phyloP scores from a whole-genome alignment of 1,284 basidiomycete species.

The Lentinula novae-zelandiae region DNA sequence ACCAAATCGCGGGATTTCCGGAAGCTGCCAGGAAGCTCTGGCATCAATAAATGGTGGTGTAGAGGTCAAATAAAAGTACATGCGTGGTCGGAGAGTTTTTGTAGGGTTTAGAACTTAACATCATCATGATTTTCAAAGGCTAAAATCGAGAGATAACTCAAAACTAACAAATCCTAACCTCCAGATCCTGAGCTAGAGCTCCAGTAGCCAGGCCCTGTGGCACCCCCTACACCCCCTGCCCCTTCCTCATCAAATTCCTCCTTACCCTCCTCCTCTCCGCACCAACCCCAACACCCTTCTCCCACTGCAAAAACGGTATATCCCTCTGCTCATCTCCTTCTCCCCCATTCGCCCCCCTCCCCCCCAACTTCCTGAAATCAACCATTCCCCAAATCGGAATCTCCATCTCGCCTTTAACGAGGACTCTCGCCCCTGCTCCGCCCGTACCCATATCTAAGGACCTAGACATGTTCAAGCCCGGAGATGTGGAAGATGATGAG shows the following conservation, averaged over 20 bases:
- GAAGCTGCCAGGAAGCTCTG: too few species aligned
- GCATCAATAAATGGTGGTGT: too few species aligned
- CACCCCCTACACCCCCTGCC: constrained; percentile 34
- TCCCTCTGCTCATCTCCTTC: constrained; percentile 34
- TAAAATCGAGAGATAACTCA: too few species aligned
- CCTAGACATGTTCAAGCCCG: too few species aligned
- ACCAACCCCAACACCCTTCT: constrained; percentile 61
- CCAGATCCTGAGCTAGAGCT: too few species aligned
- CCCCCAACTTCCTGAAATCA: constrained; percentile 53
- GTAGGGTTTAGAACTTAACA: too few species aligned
- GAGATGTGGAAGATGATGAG: constrained; percentile 13
- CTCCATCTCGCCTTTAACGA: constrained; percentile 87
- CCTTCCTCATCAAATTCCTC: constrained; percentile 85
- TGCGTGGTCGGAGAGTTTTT: too few species aligned
- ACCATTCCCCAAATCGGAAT: constrained; percentile 86
- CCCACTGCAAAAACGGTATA: constrained; percentile 84
- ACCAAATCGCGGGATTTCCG: too few species aligned
- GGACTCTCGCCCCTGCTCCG: constrained; percentile 27
- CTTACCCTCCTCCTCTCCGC: constrained; percentile 71
- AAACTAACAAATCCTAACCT: too few species aligned
- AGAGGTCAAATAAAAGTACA: too few species aligned
- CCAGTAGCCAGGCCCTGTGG: background rate
- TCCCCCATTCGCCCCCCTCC: constrained; percentile 42
- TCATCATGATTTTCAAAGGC: too few species aligned
- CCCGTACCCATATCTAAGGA: too few species aligned